A percentile compares a stretch with the other conserved stretches of the same genome.
These are phyloP conservation scores for Pulveroboletus sp. DNA, from an alignment of 768 basidiomycete species.

Conservation along the genomic window DNA sequence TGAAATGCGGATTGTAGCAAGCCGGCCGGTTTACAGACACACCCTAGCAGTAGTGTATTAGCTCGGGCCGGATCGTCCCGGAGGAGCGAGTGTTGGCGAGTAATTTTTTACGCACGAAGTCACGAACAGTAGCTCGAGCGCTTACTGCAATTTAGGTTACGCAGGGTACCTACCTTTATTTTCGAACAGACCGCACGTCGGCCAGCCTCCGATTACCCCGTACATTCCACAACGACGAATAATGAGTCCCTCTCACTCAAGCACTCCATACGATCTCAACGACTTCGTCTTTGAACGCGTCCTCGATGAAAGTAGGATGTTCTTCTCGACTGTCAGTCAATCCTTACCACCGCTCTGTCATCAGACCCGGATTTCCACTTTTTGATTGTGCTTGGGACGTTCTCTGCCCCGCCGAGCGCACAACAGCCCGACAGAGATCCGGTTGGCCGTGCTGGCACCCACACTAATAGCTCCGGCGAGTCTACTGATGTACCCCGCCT, in stretches of 20 bases:
- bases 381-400: conserved; percentile 63
- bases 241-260: neutral
- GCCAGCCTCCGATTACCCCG: too few species aligned
- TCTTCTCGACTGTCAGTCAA: neutral
- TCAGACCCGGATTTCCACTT: conserved; percentile 58
- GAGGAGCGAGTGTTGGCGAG: too few species aligned
- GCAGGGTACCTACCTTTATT: too few species aligned
- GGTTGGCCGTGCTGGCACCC: neutral
- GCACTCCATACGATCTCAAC: conserved; percentile 29
- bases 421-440: neutral
- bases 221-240: too few species aligned
- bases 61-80: too few species aligned
- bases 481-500: conserved; percentile 23
- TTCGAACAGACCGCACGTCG: too few species aligned
- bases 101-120: too few species aligned
- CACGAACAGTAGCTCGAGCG: too few species aligned
- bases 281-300: conserved; percentile 47
- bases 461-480: neutral
- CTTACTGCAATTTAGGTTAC: too few species aligned
- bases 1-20: too few species aligned
- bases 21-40: too few species aligned
- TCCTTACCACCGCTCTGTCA: neutral
- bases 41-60: too few species aligned
- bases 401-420: conserved; percentile 32
- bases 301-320: conserved; percentile 44